Evolutionary conservation across 257 asterid genomes (phyloP).

Genomic region (Solanum gandarillasii): DNA sequence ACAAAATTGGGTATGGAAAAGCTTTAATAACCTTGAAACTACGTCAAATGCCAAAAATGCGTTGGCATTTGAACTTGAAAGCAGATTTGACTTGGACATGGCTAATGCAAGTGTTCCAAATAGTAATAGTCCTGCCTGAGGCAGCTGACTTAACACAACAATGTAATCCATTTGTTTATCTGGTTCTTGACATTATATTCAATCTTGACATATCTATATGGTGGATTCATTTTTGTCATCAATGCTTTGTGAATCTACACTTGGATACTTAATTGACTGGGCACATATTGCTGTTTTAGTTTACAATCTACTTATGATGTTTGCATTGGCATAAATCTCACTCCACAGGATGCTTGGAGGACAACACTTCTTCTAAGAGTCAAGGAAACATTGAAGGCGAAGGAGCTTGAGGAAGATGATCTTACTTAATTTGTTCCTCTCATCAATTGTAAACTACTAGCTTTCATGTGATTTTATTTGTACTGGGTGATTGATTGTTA

Average conservation of each 20-base stretch:
- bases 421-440: slow-evolving; percentile 43
- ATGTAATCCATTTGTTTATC: not conserved
- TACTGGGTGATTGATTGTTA: not conserved
- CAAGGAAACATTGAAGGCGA: slow-evolving; percentile 89
- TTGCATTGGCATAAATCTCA: not conserved
- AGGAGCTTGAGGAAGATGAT: slow-evolving; percentile 89
- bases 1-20: not conserved
- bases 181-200: not conserved
- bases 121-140: not conserved
- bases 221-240: not conserved
- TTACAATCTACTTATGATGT: not conserved
- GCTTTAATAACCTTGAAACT: not conserved
- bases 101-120: not conserved
- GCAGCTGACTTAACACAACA: not conserved
- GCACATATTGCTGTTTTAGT: not conserved
- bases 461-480: not conserved
- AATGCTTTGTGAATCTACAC: not conserved
- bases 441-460: not conserved
- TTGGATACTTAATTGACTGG: not conserved
- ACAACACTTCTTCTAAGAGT: slow-evolving; percentile 90
- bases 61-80: not conserved
- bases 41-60: not conserved
- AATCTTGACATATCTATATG: not conserved
- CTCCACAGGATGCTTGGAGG: slow-evolving; percentile 75
- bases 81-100: not conserved